A percentile compares a stretch with the other conserved stretches of the same genome.
These are phyloP conservation scores for Cyclotella cryptica DNA, from an alignment of 108 stramenopile species.

Conservation along the genomic window DNA sequence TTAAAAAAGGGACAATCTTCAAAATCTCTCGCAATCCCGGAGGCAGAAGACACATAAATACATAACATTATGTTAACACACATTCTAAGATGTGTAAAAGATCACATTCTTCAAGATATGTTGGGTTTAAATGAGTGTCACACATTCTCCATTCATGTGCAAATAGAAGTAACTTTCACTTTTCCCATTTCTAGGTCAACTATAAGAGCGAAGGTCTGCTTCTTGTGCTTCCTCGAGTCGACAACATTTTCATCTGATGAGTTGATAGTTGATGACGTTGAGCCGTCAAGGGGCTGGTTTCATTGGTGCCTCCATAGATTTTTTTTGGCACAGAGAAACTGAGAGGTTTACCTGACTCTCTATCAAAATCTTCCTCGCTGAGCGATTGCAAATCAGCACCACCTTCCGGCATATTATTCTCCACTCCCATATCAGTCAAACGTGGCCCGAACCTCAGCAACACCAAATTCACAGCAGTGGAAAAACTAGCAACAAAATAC, in stretches of 20 bases:
- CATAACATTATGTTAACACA: too few relatives aligned
- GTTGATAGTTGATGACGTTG: neutral
- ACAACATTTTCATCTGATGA: neutral
- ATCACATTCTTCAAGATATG: too few relatives aligned
- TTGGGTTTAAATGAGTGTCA: too few relatives aligned
- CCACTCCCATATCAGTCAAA: neutral
- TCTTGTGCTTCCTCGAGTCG: neutral
- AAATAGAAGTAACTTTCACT: too few relatives aligned
- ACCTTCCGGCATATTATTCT: neutral
- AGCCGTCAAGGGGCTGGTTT: neutral
- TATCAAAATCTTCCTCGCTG: neutral
- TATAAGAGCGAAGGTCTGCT: constrained; percentile 6
- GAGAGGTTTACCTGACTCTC: neutral
- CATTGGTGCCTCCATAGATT: neutral
- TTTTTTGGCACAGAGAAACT: neutral
- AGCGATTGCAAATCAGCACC: neutral
- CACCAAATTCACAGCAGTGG: constrained; percentile 77
- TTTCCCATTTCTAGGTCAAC: too few relatives aligned
- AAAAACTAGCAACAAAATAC: constrained; percentile 81
- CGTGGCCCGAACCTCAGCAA: constrained; percentile 89
- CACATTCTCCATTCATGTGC: too few relatives aligned
- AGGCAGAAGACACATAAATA: too few relatives aligned
- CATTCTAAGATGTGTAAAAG: too few relatives aligned
- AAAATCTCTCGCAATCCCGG: too few relatives aligned
- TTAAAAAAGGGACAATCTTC: too few relatives aligned